A percentile compares a stretch with the other conserved stretches of the same genome.
Evolutionary conservation across 768 basidiomycete genomes (phyloP).

Genomic region (Amanita inopinata): DNA sequence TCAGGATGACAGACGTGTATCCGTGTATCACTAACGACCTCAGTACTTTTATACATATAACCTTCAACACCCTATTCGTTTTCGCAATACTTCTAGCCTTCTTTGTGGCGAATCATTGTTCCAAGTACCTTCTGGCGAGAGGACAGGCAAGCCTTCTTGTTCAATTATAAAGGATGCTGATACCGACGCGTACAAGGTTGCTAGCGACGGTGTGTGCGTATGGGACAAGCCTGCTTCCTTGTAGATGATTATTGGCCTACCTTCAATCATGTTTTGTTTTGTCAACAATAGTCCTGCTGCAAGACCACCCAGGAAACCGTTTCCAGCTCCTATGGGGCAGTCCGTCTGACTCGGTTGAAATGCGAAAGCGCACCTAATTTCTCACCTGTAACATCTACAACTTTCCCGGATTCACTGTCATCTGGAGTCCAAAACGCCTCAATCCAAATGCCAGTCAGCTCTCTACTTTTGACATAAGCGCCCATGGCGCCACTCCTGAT

Average conservation of each 20-base stretch:
- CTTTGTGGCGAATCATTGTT: conserved; percentile 57
- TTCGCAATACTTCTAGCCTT: conserved; percentile 45
- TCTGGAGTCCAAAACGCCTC: conserved; percentile 61
- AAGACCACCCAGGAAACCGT: conserved; percentile 79
- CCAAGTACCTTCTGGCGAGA: conserved; percentile 43
- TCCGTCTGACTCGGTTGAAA: no score
- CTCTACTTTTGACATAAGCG: conserved; percentile 45
- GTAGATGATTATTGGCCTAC: conserved; percentile 28
- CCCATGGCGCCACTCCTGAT: conserved; percentile 71
- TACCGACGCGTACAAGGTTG: conserved; percentile 64
- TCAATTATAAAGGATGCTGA: conserved; percentile 80
- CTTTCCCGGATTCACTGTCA: conserved; percentile 25
- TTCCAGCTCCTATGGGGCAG: conserved; percentile 89
- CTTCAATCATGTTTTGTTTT: conserved; percentile 54
- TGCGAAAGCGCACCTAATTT: no score
- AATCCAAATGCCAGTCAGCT: conserved; percentile 45
- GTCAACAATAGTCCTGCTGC: conserved; percentile 58
- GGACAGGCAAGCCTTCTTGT: conserved; percentile 62
- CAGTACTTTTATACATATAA: conserved; percentile 3
- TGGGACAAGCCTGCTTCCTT: conserved; percentile 2
- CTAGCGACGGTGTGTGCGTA: conserved; percentile 26
- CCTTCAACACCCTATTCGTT: conserved; percentile 19
- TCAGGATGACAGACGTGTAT: neutral
- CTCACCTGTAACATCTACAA: conserved; percentile 78
- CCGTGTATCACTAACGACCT: neutral